Base-by-base conservation (phyloP, 1,284 basidiomycete genomes). In the Inonotus hispidus region DNA sequence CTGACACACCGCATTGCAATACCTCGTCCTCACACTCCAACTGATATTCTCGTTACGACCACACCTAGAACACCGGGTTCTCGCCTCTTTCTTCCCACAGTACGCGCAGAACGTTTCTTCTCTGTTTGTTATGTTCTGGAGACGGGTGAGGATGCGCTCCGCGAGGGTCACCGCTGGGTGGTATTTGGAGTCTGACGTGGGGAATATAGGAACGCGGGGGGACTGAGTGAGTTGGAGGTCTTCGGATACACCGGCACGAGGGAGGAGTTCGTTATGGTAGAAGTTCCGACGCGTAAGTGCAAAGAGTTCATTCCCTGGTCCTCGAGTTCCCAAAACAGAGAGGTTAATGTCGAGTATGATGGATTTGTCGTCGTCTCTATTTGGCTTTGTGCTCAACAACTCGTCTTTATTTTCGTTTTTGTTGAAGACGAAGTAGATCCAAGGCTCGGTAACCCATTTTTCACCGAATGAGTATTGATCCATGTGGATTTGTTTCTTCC, bases 371-470 rank as follows among this genome's bases (percentile, higher is more conserved):
- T 37, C 38, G 6, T 29, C 27, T 25, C n/a, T 25, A 14, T 53
- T 23, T 2, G 29, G 5, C 13, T 27, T 45, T 25, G 25, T 19
- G 8, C 10, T 14, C 13, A 16, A 10, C 37, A 25, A 23, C 10
- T 45, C 54, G 8, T 43, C 39, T 8, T 32, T 32, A 32, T 32
- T n/a, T 16, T 43, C 16, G 21, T 14, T 3, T n/a, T 47, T 23
- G 32, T 27, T 41, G 32, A 62, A 62, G 23, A 53, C 43, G n/a
- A 62, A 56, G 32, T 54, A 62, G 7, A 62, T 27, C 56, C 50
- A 58, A 29, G 60, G 56, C 21, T 41, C 49, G 53, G 16, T 46
- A 2, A 45, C 5, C 4, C 4, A 6, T 1, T 56, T 16, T 7
- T 53, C 39, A 19, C 54, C 45, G 32, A 54, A 56, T 2, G 29